A percentile compares a stretch with the other conserved stretches of the same genome.
These are phyloP conservation scores for Corchorus capsularis DNA, from an alignment of 345 rosid genomes.

Conservation along the genomic window DNA sequence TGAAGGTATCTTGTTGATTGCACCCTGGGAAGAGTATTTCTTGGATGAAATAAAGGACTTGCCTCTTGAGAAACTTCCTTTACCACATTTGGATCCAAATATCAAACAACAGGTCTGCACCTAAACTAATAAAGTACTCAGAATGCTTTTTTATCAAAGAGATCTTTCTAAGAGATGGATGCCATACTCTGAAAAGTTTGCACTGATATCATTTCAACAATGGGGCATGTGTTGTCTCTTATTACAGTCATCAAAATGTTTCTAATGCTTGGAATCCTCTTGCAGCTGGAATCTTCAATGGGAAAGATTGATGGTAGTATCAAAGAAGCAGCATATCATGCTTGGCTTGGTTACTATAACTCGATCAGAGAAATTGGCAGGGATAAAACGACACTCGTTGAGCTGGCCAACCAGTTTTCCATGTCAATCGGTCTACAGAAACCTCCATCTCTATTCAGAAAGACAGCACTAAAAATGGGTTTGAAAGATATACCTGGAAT, in stretches of 20 bases:
- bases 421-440: conserved; percentile 78
- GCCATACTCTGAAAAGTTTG: background rate
- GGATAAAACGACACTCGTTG: conserved; percentile 83
- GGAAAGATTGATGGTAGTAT: conserved; percentile 70
- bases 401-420: conserved; percentile 72
- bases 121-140: background rate
- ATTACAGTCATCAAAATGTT: background rate
- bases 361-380: conserved; percentile 84
- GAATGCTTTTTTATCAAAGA: background rate
- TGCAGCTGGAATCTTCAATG: conserved; percentile 71
- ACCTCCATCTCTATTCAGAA: conserved; percentile 77
- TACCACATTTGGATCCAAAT: conserved; percentile 60
- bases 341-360: conserved; percentile 95
- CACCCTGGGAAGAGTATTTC: conserved; percentile 97
- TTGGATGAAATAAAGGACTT: conserved; percentile 77
- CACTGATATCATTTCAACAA: background rate
- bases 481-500: conserved; percentile 57
- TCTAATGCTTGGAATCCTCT: conserved; percentile 15
- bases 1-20: conserved; percentile 76
- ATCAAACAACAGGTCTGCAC: conserved; percentile 54
- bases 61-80: conserved; percentile 64
- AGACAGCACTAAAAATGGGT: conserved; percentile 95
- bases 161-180: background rate
- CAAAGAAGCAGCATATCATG: conserved; percentile 95
- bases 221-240: background rate